Evolutionary conservation across 2,329 filamentous ascomycete species (phyloP).

Genomic region (Penicillium decumbens): DNA sequence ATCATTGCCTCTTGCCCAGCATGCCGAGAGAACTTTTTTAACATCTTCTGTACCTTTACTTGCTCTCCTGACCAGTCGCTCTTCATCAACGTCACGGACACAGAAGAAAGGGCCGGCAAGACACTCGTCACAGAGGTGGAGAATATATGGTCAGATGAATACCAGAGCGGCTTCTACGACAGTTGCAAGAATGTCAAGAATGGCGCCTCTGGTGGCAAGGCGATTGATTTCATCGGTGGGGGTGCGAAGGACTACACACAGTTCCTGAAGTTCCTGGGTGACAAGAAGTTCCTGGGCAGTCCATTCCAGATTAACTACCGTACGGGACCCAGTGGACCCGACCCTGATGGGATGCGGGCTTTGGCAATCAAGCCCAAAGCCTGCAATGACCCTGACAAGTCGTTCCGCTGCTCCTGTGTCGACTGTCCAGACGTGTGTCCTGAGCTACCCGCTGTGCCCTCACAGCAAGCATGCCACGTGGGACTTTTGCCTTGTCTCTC

Average conservation of each 20-base stretch:
- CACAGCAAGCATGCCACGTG: constrained; percentile 70
- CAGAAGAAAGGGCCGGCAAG: constrained; percentile 53
- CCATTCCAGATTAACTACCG: constrained; percentile 96
- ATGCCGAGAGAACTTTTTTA: constrained; percentile 98
- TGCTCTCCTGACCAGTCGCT: constrained; percentile 95
- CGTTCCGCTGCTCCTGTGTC: constrained; percentile 85
- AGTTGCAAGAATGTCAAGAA: constrained; percentile 99
- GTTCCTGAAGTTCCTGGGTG: constrained; percentile 85
- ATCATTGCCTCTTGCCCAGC: constrained; percentile 92
- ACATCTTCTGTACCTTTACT: constrained; percentile 95
- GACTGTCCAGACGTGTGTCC: constrained; percentile 87
- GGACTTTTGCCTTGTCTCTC: constrained; percentile 88
- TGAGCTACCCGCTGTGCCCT: constrained; percentile 68
- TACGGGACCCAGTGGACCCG: constrained; percentile 55
- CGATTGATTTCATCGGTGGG: constrained; percentile 93
- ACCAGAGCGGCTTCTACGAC: constrained; percentile 83
- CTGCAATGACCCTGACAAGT: constrained; percentile 83
- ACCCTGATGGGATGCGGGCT: constrained; percentile 66
- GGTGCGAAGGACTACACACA: constrained; percentile 84
- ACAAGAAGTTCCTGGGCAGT: constrained; percentile 84
- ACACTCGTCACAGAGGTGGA: constrained; percentile 81
- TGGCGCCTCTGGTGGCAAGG: constrained; percentile 84
- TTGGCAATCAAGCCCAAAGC: constrained; percentile 69
- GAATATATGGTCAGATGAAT: constrained; percentile 78
- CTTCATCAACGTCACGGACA: constrained; percentile 86